phyloP scores from a whole-genome alignment of 2,329 filamentous ascomycete species.

The Sodiomyces alkalinus region DNA sequence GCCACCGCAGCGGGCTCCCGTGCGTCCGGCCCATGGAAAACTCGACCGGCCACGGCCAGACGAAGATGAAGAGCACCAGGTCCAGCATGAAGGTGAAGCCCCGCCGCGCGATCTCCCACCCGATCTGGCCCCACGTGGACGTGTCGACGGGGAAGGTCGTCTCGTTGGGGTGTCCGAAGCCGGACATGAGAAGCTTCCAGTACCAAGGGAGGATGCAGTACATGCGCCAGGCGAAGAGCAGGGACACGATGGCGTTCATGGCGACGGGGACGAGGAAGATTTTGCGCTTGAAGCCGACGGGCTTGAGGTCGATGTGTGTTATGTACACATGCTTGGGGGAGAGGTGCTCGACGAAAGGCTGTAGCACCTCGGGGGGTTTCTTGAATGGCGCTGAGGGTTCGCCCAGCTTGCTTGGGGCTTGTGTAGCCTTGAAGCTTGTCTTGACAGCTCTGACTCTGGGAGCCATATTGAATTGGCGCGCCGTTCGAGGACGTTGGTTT shows the following conservation, averaged over 20 bases:
- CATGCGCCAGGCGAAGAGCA: conserved; percentile 52
- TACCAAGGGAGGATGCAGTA: conserved; percentile 61
- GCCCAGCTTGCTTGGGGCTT: conserved; percentile 11
- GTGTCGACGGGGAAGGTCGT: conserved; percentile 46
- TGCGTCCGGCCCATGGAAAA: conserved; percentile 48
- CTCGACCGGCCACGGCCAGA: conserved; percentile 59
- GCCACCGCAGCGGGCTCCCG: conserved; percentile 56
- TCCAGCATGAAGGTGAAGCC: conserved; percentile 57
- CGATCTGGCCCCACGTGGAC: conserved; percentile 40
- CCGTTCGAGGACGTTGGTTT: too few species aligned
- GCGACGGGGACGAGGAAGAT: conserved; percentile 67
- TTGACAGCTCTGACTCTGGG: conserved; percentile 18
- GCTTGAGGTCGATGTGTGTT: conserved; percentile 63
- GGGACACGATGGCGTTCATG: conserved; percentile 55
- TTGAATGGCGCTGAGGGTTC: conserved; percentile 51
- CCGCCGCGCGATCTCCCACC: conserved; percentile 41
- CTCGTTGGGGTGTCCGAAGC: conserved; percentile 51
- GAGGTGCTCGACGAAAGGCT: conserved; percentile 51
- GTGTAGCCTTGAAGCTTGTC: conserved; percentile 15
- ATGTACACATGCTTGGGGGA: conserved; percentile 63
- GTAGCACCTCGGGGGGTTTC: conserved; percentile 44
- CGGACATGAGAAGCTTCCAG: conserved; percentile 45
- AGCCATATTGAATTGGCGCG: conserved; percentile 9
- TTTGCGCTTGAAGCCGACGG: conserved; percentile 57
- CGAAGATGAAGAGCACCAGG: conserved; percentile 50